Base-by-base conservation (phyloP, 2,329 filamentous ascomycete species). In the Monosporascus sp. region DNA sequence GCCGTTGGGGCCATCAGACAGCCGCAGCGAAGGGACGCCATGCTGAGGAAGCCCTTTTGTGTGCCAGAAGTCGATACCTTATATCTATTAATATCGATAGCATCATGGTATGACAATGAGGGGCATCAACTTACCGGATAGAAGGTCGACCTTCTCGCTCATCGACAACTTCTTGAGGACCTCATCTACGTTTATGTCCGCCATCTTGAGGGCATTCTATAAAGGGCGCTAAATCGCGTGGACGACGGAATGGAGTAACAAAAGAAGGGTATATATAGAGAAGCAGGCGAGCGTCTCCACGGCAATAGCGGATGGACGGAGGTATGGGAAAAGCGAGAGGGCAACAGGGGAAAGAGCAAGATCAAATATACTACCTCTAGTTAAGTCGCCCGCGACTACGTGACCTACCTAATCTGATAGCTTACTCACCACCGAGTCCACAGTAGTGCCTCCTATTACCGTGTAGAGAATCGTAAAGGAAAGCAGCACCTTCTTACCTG, bases 1-100 rank as follows among this genome's bases (percentile, higher is more conserved):
- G 49, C 86, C 86, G 65, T 88, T 88, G 38, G 87, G 87, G 0
- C 86, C 85, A 60, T 89, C 86, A 38, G 82, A 81, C 47, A 85
- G 75, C 47, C 85, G 81, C 35, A 88, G 73, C 0, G 84, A 82
- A 6, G 85, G 85, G 37, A 88, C 76, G 2, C 80, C 79, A 61
- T 84, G 77, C 22, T 81, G 66, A 9, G 81, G 80, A 6, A 88
- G 72, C 15, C 79, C 68, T 59, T 81, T 79, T 37, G 85, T 86
- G 62, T 87, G 83, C 85, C 85, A 89, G 63, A 87, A 87, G 68
- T 88, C 85, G 58, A 80, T 77, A 52, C 83, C 83, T 79, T 52
- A 27, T 51, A 25, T 48, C 47, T 38, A 47, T 39, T 27, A 11
- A 7, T 27, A 37, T 43, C 44, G 49, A 44, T 56, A 3, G 48